Percentiles rank a stretch among this genome's conserved stretches.
Evolutionary conservation across 306 rosid species (phyloP).

Genomic region (Hylodesmum podocarpum): DNA sequence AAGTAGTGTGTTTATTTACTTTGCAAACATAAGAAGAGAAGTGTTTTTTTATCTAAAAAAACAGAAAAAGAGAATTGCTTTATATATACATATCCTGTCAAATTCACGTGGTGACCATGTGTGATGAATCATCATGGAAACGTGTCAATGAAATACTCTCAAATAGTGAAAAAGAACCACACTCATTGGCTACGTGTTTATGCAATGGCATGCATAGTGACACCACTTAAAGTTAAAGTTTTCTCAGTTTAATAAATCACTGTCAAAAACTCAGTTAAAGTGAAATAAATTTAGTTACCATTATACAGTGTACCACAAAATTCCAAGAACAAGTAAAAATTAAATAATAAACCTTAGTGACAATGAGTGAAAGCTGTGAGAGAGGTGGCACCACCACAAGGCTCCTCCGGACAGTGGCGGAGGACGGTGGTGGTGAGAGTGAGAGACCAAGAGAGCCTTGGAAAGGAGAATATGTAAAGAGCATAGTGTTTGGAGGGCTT

Average conservation of each 20-base stretch:
- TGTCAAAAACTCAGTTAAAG: constrained; percentile 5
- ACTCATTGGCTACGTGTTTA: constrained; percentile 37
- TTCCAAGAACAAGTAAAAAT: neutral
- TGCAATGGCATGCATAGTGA: constrained; percentile 41
- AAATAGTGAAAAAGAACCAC: neutral
- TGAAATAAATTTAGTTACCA: neutral
- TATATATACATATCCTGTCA: neutral
- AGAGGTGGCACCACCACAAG: constrained; percentile 25
- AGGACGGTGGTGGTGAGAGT: neutral
- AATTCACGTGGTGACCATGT: neutral
- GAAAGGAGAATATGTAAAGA: constrained; percentile 50
- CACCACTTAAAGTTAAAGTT: constrained; percentile 5
- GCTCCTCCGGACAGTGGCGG: constrained; percentile 18
- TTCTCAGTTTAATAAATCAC: neutral
- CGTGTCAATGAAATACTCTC: constrained; percentile 29
- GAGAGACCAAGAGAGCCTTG: constrained; percentile 64
- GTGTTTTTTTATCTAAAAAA: no score
- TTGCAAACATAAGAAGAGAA: no score
- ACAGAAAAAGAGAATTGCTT: neutral
- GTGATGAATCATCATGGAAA: constrained; percentile 3
- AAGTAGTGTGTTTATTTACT: no score
- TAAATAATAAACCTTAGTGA: neutral
- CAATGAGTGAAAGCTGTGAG: constrained; percentile 14
- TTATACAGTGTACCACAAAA: neutral
- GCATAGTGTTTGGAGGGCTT: constrained; percentile 55